Percentiles rank a stretch among this genome's conserved stretches.
phyloP scores from a whole-genome alignment of 345 rosid species.

The Eucalyptus cloeziana region DNA sequence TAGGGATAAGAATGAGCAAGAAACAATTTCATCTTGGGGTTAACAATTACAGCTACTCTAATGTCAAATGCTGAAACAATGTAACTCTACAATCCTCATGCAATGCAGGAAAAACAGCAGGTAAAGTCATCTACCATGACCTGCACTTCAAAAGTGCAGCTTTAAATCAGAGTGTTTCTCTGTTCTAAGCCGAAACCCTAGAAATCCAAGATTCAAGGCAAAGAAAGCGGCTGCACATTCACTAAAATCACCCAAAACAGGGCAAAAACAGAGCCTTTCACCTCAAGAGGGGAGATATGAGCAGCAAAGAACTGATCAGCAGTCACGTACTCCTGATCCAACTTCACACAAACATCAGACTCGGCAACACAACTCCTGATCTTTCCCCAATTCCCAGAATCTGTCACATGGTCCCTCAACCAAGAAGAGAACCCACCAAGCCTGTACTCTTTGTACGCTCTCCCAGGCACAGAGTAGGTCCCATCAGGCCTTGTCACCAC shows the following conservation, averaged over 20 bases:
- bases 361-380: slow-evolving; percentile 57
- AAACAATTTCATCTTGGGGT: background rate
- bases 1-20: background rate
- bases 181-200: background rate
- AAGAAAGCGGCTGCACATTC: background rate
- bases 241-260: background rate
- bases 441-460: slow-evolving; percentile 55
- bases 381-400: slow-evolving; percentile 45
- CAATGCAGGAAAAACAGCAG: background rate
- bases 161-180: background rate
- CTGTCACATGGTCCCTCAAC: slow-evolving; percentile 43
- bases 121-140: background rate
- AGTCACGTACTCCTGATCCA: slow-evolving; percentile 28
- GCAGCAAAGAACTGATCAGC: slow-evolving; percentile 68
- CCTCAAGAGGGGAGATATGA: slow-evolving; percentile 73
- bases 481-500: slow-evolving; percentile 71
- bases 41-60: background rate
- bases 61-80: background rate
- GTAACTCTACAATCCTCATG: background rate
- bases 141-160: background rate
- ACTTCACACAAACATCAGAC: slow-evolving; percentile 39
- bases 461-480: slow-evolving; percentile 48
- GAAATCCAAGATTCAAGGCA: background rate
- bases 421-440: slow-evolving; percentile 60
- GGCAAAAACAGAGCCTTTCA: background rate